Conservation (phyloP, 2,329 filamentous ascomycete genomes). For the Cytospora piceae region DNA sequence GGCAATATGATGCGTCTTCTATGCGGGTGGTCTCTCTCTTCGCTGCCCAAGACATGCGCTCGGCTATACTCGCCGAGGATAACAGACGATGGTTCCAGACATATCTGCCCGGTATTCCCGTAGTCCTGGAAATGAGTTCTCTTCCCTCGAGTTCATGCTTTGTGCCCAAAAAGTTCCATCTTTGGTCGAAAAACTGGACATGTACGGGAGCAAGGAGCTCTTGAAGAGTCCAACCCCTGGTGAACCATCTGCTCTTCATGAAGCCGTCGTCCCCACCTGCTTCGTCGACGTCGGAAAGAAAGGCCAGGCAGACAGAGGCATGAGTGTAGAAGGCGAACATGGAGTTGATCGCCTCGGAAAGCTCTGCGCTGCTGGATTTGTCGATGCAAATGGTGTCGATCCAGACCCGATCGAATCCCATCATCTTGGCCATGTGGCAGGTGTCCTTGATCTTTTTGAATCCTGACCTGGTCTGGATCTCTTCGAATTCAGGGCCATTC, state of each 20-base stretch:
- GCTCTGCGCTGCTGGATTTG: conserved; percentile 5
- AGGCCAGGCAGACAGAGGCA: conserved; percentile 27
- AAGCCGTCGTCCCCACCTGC: neutral
- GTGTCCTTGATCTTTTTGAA: conserved; percentile 31
- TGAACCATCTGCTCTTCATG: conserved; percentile 18
- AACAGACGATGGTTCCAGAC: neutral
- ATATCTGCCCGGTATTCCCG: neutral
- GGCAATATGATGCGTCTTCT: conserved; percentile 36
- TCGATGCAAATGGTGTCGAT: conserved; percentile 16
- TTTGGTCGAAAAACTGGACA: conserved; percentile 24
- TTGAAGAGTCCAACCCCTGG: conserved; percentile 23
- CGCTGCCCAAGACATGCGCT: conserved; percentile 37
- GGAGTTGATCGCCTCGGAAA: conserved; percentile 26
- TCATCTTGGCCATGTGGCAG: too few species aligned
- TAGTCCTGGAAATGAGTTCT: conserved; percentile 6
- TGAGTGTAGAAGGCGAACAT: conserved; percentile 28
- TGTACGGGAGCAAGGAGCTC: conserved; percentile 13
- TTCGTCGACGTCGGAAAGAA: conserved; percentile 23
- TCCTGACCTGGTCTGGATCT: conserved; percentile 36
- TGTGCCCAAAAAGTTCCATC: conserved; percentile 8
- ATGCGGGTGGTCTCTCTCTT: conserved; percentile 31
- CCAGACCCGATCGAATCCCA: neutral
- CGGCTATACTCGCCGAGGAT: conserved; percentile 24
- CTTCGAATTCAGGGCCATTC: neutral
- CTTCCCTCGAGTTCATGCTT: conserved; percentile 16